Base-by-base conservation (phyloP, 768 basidiomycete species). In the Agaricus subrufescens region DNA sequence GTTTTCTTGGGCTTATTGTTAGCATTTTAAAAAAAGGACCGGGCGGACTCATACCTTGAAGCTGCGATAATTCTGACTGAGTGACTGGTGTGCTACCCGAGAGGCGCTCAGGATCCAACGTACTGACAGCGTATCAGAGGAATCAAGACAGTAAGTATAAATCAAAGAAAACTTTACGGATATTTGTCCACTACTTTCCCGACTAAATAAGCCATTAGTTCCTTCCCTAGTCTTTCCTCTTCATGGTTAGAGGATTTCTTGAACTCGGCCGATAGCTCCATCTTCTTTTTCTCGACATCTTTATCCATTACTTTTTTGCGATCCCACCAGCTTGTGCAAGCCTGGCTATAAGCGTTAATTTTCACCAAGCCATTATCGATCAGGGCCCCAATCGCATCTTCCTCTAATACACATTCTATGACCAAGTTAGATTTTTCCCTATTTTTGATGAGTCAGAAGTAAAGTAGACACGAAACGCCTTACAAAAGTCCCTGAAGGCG, bases 351-450 rank as follows among this genome's bases (percentile, higher is more conserved):
- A 6, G 40, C 25, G 26, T 25, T 25, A 3, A 12, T 26, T 0
- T 47, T 45, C 34, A 34, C 11, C 46, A 56, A 43, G 34, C 55
- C 55, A 38, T 56, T 45, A 9, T 12, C 45, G 3, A 45, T 56
- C 15, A 56, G 43, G 11, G 48, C 31, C 8, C 23, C 23, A 39
- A 56, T 37, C 19, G 30, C 55, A 7, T 56, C 37, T 15, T 50
- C 55, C 1, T n/a, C 15, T 5, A 56, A 49, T 27, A 37, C 31
- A 10, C 55, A 56, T 11, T 50, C 43, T n/a, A 56, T 56, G 23
- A 27, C 42, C 19, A 9, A 4, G 48, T 31, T 31, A 15, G n/a
- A 14, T 3, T 12, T 34, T 12, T 44, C 27, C 25, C 34, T 19
- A 7, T 34, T 2, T 23, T 9, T 12, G 29, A 52, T 50, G 9